Evolutionary conservation across 2,329 filamentous ascomycete species (phyloP), one percentile per base, ranked within the genome.

Genomic region (Colletotrichum chrysophilum): DNA sequence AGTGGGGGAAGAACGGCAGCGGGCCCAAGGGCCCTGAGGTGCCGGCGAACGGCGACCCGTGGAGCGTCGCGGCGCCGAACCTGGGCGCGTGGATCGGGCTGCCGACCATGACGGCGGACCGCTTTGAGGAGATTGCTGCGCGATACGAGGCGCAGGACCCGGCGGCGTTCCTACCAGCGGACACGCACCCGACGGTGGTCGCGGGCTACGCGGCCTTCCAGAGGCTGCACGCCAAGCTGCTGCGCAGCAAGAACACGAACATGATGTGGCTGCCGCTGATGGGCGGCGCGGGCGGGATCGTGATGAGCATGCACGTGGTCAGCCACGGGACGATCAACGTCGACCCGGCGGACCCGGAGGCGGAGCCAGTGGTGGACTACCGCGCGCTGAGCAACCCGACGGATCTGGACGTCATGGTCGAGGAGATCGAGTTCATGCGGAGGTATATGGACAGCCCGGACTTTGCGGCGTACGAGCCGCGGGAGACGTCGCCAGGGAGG

Each of bases 161-260:
- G 13, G 62, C 75, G 5, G 66, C 66, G 5, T 77, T 76, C 66
- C 77, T 80, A 3, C 79, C 79, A 0, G 38, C 26, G 8, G 62
- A 72, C n/a, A 79, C 78, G 67, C 70, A 78, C 28, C 4, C 71
- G 7, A 76, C 76, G 18, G 78, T 78, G 24, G 18, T 79, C 4
- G 79, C 78, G 8, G 79, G 79, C 18, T 80, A 87, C 65, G 88
- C 88, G 76, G 85, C 85, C 6, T 83, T 89, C 5, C 85, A 88
- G 48, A 56, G 52, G 13, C 66, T 64, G 21, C 75, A 71, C 75
- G 69, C 75, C 7, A 67, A 68, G n/a, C 70, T 78, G 8, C 73
- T 80, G 32, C 75, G 71, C n/a, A 71, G 71, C 48, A 62, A 68
- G 30, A 76, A 78, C 18, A 77, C 81, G 21, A 67, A 66, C 61